phyloP scores from a whole-genome alignment of 257 asterid genomes.

The Plectranthus barbatus region DNA sequence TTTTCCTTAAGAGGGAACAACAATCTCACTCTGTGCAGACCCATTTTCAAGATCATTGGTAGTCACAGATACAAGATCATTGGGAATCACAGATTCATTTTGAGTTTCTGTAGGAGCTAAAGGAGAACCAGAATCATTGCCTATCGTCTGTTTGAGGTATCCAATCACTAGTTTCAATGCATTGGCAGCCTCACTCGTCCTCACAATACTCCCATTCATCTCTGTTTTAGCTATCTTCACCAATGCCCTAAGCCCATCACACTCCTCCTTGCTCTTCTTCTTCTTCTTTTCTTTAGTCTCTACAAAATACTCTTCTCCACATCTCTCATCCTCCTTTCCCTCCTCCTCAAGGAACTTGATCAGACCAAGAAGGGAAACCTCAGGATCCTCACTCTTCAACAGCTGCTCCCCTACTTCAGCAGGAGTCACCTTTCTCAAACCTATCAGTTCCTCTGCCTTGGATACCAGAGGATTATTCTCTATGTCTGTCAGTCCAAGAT shows the following conservation, averaged over 20 bases:
- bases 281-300: no score
- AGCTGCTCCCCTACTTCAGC: constrained; percentile 55
- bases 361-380: constrained; percentile 26
- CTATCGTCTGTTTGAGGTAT: neutral
- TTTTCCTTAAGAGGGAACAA: no score
- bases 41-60: no score
- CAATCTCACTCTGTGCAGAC: no score
- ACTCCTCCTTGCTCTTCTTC: constrained; percentile 8
- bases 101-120: no score
- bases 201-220: neutral
- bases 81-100: neutral
- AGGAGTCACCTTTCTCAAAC: constrained; percentile 37
- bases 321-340: neutral
- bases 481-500: constrained; percentile 30
- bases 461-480: constrained; percentile 15
- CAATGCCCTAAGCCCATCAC: constrained; percentile 6
- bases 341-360: constrained; percentile 27
- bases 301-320: neutral
- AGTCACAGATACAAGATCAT: no score
- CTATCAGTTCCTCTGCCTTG: constrained; percentile 22
- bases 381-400: constrained; percentile 25
- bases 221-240: constrained; percentile 3
- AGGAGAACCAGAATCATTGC: no score
- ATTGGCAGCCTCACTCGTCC: constrained; percentile 18
- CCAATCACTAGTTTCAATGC: constrained; percentile 20